Percentiles rank a stretch among this genome's conserved stretches.
Conservation (phyloP, 441 rosid species). For the Pelargonium fulgidum region DNA sequence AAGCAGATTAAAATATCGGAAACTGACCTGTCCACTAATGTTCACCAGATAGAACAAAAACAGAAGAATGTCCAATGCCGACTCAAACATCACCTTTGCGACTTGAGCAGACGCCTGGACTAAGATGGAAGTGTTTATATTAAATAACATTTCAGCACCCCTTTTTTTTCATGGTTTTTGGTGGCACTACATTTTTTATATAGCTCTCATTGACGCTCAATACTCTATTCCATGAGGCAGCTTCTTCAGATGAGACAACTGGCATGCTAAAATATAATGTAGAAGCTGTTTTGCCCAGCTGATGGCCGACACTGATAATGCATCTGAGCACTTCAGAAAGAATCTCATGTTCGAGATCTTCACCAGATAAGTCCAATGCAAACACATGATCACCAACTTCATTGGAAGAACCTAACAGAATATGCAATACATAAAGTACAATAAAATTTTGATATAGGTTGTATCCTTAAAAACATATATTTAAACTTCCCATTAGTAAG, state of each 20-base stretch:
- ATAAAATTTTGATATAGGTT: background rate
- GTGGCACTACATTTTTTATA: constrained; percentile 71
- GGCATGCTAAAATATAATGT: constrained; percentile 62
- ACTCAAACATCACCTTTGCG: constrained; percentile 81
- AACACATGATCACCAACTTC: constrained; percentile 37
- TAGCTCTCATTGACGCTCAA: constrained; percentile 61
- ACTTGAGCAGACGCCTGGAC: constrained; percentile 84
- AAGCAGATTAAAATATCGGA: constrained; percentile 8
- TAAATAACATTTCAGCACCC: constrained; percentile 43
- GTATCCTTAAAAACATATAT: background rate
- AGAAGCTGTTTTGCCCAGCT: constrained; percentile 72
- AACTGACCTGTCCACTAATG: constrained; percentile 75
- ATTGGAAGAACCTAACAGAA: constrained; percentile 50
- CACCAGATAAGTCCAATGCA: constrained; percentile 41
- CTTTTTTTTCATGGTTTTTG: constrained; percentile 44
- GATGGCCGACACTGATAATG: constrained; percentile 56
- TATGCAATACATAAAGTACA: constrained; percentile 16
- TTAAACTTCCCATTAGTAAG: constrained; percentile 56
- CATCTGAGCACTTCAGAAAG: constrained; percentile 67
- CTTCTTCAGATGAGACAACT: constrained; percentile 64
- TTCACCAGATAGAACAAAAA: constrained; percentile 71
- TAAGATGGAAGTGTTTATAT: constrained; percentile 44
- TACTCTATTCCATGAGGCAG: constrained; percentile 72
- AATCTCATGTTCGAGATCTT: constrained; percentile 47
- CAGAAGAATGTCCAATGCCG: constrained; percentile 69